Evolutionary conservation across 2,329 filamentous ascomycete species (phyloP).

Genomic region (Plectosphaerella cucumerina): DNA sequence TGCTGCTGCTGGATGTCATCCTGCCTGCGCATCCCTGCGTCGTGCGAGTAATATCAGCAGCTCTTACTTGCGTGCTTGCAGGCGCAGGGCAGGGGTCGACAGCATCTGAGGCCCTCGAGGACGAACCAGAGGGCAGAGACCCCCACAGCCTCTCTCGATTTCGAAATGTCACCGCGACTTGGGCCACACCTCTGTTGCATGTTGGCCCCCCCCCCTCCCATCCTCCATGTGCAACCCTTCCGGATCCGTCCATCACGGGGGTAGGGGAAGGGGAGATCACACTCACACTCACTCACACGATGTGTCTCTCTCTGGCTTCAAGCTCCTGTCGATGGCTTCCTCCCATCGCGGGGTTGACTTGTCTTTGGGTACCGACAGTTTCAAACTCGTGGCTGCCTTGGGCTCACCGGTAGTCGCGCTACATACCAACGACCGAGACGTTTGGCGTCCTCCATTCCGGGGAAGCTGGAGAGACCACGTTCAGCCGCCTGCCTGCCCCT

Average conservation of each 20-base stretch:
- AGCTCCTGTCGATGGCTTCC: neutral
- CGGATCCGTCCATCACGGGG: neutral
- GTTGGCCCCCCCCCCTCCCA: too few species aligned
- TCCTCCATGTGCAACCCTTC: neutral
- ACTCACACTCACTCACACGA: neutral
- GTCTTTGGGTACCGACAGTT: too few species aligned
- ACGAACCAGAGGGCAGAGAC: too few species aligned
- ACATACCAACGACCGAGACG: too few species aligned
- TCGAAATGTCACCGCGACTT: constrained; percentile 3
- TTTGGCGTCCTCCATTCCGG: too few species aligned
- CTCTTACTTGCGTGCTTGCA: neutral
- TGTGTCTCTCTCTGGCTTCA: neutral
- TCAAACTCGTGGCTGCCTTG: too few species aligned
- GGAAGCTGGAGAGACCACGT: too few species aligned
- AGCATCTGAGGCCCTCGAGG: neutral
- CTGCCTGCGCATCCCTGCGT: constrained; percentile 18
- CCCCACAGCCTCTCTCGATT: neutral
- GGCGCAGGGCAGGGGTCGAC: neutral
- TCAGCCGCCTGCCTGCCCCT: too few species aligned
- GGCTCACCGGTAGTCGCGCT: too few species aligned
- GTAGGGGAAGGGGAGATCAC: too few species aligned
- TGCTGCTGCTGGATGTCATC: constrained; percentile 20
- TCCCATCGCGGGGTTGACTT: neutral
- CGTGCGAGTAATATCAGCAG: constrained; percentile 7
- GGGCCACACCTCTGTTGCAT: constrained; percentile 2